These are phyloP conservation scores for Bipolaris cookei DNA, from an alignment of 2,329 filamentous ascomycete species.

Conservation along the genomic window DNA sequence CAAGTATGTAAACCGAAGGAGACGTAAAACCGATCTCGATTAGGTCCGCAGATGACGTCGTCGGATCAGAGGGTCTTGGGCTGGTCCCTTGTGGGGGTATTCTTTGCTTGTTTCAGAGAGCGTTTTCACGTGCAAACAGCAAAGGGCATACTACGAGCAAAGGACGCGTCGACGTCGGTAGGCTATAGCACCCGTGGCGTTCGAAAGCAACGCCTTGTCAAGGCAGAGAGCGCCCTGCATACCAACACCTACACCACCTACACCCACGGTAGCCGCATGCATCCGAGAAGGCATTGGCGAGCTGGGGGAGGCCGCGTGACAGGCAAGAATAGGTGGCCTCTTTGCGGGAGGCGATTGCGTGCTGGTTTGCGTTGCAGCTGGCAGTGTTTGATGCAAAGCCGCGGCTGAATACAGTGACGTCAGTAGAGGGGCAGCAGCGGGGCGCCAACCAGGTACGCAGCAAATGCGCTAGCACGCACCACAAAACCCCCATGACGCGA, in stretches of 20 bases:
- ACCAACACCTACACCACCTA: background rate
- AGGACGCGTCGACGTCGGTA: background rate
- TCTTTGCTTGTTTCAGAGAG: background rate
- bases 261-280: constrained; percentile 4
- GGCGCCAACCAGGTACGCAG: constrained; percentile 14
- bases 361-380: constrained; percentile 7
- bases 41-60: background rate
- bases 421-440: constrained; percentile 14
- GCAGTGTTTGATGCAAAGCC: constrained; percentile 4
- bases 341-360: constrained; percentile 16
- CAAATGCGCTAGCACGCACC: constrained; percentile 10
- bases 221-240: constrained; percentile 3
- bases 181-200: background rate
- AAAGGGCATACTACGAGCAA: background rate
- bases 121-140: background rate
- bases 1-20: too few relatives aligned
- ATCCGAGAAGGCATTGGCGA: background rate
- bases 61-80: background rate
- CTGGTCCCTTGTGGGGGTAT: background rate
- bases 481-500: constrained; percentile 16
- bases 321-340: constrained; percentile 5
- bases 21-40: background rate
- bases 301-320: constrained; percentile 16
- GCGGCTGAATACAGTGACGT: constrained; percentile 7
- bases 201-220: constrained; percentile 4